Base-by-base conservation (phyloP, 2,329 filamentous ascomycete species). In the Raffaelea arxii region DNA sequence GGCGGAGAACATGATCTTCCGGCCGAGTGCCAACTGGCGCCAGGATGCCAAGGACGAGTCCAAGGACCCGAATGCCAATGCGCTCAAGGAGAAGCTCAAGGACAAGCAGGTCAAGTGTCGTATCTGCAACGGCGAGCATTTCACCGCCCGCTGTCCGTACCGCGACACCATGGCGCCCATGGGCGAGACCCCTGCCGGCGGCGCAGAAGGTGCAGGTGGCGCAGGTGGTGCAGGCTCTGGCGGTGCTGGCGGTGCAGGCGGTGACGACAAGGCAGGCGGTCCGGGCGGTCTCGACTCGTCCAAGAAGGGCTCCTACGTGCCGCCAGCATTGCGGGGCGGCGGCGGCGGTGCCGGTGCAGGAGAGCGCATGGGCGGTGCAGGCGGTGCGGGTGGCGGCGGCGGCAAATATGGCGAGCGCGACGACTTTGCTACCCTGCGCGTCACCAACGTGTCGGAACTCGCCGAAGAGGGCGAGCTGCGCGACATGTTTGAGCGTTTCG, bases 81-180 rank as follows among this genome's bases (percentile, higher is more conserved):
- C 75, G 59, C 78, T 84, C 71, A 86, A 86, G 71, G 79, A 83
- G 63, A 84, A 86, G 72, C 77, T 97, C 62, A 94, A 92, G 80
- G 90, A 96, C 74, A 95, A 96, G 80, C 94, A 96, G 75, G 94
- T 98, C 76, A 97, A 97, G 79, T 98, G 92, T 71, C 86, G 92
- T 77, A 97, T 98, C 65, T 98, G 92, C 74, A 86, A 83, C 65
- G 92, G 91, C 64, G 92, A 98, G 75, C 92, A 98, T 80, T 98
- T 97, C 77, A 98, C 92, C 37, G 91, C 91, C 56, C 84, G 92
- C 66, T 98, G 92, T 80, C 92, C 92, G 30, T 98, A 95, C 83
- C 98, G 97, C 76, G 92, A 97, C 66, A 98, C 91, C 59, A 96
- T 98, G 89, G 89, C 91, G 30, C 92, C 86, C 32, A 80, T 90